Evolutionary conservation across 2,329 filamentous ascomycete genomes (phyloP).

Genomic region (Atkinsonella texensis): DNA sequence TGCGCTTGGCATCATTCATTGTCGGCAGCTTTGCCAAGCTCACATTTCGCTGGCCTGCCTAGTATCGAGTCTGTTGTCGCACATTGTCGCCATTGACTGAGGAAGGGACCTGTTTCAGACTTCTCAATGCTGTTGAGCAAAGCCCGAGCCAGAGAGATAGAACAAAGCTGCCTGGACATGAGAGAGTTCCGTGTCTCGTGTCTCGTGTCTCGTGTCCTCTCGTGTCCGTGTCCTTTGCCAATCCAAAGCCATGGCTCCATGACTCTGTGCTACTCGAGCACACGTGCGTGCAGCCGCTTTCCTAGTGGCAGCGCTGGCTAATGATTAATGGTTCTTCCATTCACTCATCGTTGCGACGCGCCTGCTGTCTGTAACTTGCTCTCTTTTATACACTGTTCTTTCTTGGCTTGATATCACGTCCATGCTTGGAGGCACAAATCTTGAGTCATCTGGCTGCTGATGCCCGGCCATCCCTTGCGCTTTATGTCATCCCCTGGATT

Average conservation of each 20-base stretch:
- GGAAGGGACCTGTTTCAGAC: background rate
- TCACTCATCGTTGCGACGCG: background rate
- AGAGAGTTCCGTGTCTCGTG: background rate
- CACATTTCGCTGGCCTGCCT: too few species aligned
- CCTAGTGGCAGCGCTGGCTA: slow-evolving; percentile 4
- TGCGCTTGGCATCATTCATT: too few species aligned
- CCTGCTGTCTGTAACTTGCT: background rate
- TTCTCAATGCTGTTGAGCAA: background rate
- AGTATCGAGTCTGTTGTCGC: too few species aligned
- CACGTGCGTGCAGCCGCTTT: slow-evolving; percentile 1
- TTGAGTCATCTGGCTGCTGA: too few species aligned
- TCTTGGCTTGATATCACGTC: too few species aligned
- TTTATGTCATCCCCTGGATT: too few species aligned
- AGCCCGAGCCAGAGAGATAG: background rate
- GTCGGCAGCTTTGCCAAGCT: too few species aligned
- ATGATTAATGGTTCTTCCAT: background rate
- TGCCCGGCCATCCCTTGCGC: too few species aligned
- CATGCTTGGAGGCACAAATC: too few species aligned
- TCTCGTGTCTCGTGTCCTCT: too few species aligned
- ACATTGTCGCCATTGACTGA: background rate
- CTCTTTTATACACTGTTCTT: background rate
- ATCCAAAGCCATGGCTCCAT: background rate
- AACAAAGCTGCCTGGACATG: background rate
- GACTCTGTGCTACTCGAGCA: background rate
- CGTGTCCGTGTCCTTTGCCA: background rate